Evolutionary conservation across 768 basidiomycete species (phyloP).

Genomic region (Megacollybia marginata): DNA sequence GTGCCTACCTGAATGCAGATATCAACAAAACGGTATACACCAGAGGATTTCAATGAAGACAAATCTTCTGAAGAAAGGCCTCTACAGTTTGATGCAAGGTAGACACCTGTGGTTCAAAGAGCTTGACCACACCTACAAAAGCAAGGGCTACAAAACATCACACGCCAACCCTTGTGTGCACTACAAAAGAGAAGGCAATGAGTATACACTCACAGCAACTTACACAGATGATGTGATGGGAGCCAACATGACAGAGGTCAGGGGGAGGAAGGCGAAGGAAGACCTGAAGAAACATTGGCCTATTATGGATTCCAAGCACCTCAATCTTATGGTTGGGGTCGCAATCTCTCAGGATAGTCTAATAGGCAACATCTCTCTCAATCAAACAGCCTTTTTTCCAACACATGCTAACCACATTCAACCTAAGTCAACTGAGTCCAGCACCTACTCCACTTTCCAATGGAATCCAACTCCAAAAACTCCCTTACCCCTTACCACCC

Average conservation of each 20-base stretch:
- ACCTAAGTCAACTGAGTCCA: background rate
- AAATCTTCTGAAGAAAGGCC: background rate
- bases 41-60: constrained; percentile 21
- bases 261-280: background rate
- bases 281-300: background rate
- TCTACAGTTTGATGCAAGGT: constrained; percentile 4
- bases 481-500: background rate
- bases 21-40: constrained; percentile 18
- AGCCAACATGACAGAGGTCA: background rate
- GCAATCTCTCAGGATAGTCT: background rate
- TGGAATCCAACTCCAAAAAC: background rate
- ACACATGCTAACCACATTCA: constrained; percentile 2
- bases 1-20: constrained; percentile 23
- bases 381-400: constrained; percentile 2
- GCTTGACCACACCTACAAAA: background rate
- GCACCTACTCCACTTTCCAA: constrained; percentile 2
- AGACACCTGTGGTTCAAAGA: background rate
- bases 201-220: background rate
- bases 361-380: background rate
- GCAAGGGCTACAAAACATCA: background rate
- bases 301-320: background rate
- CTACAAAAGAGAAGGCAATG: background rate
- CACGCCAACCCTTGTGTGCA: background rate
- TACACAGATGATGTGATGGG: background rate
- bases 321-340: background rate